These are phyloP conservation scores for Corymbia citriodora DNA, from an alignment of 441 rosid species.

Conservation along the genomic window DNA sequence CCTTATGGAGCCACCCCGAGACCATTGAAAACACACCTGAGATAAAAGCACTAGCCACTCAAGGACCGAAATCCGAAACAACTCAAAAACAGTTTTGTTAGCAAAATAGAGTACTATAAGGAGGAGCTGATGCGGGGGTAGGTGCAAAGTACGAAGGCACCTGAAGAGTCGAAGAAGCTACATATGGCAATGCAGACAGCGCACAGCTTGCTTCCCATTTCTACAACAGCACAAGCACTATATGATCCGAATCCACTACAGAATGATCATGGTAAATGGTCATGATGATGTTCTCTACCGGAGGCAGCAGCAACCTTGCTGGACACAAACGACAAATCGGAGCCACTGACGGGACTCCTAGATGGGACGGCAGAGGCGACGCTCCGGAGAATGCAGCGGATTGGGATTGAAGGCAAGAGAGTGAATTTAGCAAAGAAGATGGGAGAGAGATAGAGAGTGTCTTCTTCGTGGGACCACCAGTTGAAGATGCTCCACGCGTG, in stretches of 20 bases:
- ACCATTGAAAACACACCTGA: too few relatives aligned
- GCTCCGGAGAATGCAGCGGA: too few relatives aligned
- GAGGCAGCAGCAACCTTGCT: too few relatives aligned
- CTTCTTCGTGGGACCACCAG: too few relatives aligned
- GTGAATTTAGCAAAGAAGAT: too few relatives aligned
- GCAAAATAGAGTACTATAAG: slow-evolving; percentile 6
- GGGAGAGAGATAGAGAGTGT: too few relatives aligned
- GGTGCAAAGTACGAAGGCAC: slow-evolving; percentile 26
- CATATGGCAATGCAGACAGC: not conserved
- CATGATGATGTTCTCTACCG: not conserved
- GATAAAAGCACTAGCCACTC: not conserved
- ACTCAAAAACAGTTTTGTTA: not conserved
- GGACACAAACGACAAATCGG: too few relatives aligned
- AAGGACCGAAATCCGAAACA: not conserved
- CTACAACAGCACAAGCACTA: slow-evolving; percentile 22
- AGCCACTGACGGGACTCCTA: too few relatives aligned
- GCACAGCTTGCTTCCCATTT: slow-evolving; percentile 1
- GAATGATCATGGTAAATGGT: not conserved
- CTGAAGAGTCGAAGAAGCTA: slow-evolving; percentile 12
- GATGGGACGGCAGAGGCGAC: too few relatives aligned
- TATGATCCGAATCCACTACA: not conserved
- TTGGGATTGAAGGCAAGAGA: too few relatives aligned
- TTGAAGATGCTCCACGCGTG: too few relatives aligned
- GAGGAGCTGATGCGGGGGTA: slow-evolving; percentile 23
- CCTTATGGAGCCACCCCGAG: slow-evolving; percentile 53